Evolutionary conservation across 2,329 filamentous ascomycete species (phyloP).

Genomic region (Immersiporthe knoxdaviesiana): DNA sequence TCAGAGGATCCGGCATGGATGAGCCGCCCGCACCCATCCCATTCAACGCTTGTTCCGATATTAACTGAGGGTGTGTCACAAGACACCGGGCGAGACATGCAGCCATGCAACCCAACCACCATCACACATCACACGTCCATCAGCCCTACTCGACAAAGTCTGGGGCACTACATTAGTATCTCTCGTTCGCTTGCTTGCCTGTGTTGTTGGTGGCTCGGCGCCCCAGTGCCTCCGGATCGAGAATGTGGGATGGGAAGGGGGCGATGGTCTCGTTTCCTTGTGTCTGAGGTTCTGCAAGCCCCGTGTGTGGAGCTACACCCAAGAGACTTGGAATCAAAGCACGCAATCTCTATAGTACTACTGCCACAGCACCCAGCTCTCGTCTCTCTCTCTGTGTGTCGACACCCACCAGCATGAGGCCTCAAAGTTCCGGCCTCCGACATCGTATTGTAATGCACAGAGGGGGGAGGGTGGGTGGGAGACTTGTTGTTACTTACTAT

Average conservation of each 20-base stretch:
- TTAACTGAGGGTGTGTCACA: background rate
- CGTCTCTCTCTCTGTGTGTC: no score
- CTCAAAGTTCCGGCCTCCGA: background rate
- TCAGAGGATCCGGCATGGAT: background rate
- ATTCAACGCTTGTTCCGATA: background rate
- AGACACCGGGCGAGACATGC: background rate
- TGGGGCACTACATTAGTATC: no score
- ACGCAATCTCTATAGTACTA: background rate
- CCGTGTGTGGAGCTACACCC: background rate
- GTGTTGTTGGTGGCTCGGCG: background rate
- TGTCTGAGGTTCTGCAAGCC: conserved; percentile 5
- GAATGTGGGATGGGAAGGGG: background rate
- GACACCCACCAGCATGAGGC: conserved; percentile 10
- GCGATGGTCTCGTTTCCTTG: background rate
- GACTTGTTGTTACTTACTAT: background rate
- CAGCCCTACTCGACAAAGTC: background rate
- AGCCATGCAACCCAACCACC: background rate
- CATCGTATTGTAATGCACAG: background rate
- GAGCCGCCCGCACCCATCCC: background rate
- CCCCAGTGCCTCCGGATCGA: background rate
- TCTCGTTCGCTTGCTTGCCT: background rate
- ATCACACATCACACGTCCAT: background rate
- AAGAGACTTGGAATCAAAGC: background rate
- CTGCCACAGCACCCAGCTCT: background rate
- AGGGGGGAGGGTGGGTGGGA: no score